phyloP scores from a whole-genome alignment of 169 alveolate species.

The Eimeria sp. region DNA sequence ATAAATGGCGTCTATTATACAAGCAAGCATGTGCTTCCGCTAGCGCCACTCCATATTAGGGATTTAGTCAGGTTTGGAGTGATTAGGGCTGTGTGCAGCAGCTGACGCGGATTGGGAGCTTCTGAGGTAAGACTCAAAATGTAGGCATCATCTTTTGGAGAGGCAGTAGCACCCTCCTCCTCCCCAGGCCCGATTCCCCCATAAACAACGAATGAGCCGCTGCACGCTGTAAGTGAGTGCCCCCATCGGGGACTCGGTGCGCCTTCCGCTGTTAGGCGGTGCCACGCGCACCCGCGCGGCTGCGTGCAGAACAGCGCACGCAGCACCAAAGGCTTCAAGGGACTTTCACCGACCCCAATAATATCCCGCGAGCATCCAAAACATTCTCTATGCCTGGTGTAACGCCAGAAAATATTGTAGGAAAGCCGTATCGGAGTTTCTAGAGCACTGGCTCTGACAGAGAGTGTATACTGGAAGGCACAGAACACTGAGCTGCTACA shows the following conservation, averaged over 20 bases:
- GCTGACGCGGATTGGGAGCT: conserved; percentile 71
- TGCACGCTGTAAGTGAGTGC: conserved; percentile 47
- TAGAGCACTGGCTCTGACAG: neutral
- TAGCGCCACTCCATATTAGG: neutral
- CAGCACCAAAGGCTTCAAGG: neutral
- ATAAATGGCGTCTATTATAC: neutral
- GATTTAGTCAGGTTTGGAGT: neutral
- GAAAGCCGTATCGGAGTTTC: too few species aligned
- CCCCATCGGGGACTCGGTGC: conserved; percentile 74
- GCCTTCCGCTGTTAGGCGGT: conserved; percentile 67
- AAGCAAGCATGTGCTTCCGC: neutral
- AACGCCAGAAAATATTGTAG: neutral
- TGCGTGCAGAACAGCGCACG: conserved; percentile 14
- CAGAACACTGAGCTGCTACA: neutral
- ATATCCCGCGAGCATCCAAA: neutral
- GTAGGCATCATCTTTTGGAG: conserved; percentile 57
- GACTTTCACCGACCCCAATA: neutral
- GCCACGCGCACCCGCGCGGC: conserved; percentile 79
- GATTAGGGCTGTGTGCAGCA: neutral
- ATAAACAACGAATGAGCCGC: conserved; percentile 29
- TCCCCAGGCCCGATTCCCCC: conserved; percentile 72
- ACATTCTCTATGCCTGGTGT: too few species aligned
- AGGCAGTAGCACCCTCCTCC: neutral
- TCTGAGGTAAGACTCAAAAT: conserved; percentile 36
- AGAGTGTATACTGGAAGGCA: neutral